Conservation (phyloP, 1,284 basidiomycete species). For the Schizopora paradoxa region DNA sequence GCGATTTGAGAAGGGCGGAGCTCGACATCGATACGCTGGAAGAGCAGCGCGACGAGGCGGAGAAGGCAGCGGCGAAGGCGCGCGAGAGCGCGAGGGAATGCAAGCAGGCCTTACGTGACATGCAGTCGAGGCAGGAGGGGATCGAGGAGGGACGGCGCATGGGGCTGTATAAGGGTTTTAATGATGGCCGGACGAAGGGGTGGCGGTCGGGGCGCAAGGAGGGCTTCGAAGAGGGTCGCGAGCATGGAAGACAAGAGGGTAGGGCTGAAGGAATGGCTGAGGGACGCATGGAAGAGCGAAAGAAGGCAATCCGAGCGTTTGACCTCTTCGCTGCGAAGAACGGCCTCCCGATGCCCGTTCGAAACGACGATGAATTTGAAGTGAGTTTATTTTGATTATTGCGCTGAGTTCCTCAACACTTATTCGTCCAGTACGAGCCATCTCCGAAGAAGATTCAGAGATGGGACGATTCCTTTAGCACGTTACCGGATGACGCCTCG, state of each 20-base stretch:
- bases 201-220: constrained; percentile 35
- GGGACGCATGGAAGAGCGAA: constrained; percentile 42
- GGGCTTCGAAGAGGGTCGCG: constrained; percentile 33
- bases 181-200: constrained; percentile 39
- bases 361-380: no score
- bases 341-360: constrained; percentile 39
- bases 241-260: constrained; percentile 38
- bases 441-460: no score
- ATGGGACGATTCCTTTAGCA: no score
- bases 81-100: constrained; percentile 42
- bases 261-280: constrained; percentile 41
- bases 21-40: constrained; percentile 38
- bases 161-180: constrained; percentile 35
- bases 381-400: no score
- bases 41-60: constrained; percentile 42
- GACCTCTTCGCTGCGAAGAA: constrained; percentile 36
- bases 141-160: constrained; percentile 37
- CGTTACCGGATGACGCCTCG: no score
- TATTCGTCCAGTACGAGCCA: no score
- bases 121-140: constrained; percentile 42
- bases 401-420: no score
- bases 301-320: constrained; percentile 36
- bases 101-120: constrained; percentile 42
- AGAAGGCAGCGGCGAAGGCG: constrained; percentile 41
- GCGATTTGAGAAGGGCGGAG: constrained; percentile 41